Conservation (phyloP, 495 filamentous ascomycete species). For the Neurospora hispaniola region DNA sequence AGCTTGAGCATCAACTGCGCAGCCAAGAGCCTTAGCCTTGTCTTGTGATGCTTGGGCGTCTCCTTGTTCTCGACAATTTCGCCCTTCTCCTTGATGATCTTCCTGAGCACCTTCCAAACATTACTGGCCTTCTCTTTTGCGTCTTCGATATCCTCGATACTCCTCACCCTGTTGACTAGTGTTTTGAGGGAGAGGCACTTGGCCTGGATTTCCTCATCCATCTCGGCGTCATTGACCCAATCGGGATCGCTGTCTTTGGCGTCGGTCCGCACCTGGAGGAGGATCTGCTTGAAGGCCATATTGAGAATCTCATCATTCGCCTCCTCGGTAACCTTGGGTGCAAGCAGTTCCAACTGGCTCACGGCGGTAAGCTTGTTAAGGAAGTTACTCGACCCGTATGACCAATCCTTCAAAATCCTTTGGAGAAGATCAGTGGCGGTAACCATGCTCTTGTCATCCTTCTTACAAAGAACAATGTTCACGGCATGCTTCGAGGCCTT, state of each 20-base stretch:
- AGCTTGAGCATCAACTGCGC: constrained; percentile 78
- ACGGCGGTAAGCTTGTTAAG: constrained; percentile 76
- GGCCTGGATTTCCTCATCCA: constrained; percentile 72
- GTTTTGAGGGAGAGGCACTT: constrained; percentile 85
- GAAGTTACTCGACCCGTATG: constrained; percentile 63
- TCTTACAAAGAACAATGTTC: constrained; percentile 71
- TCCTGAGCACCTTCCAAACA: constrained; percentile 69
- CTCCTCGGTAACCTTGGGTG: constrained; percentile 60
- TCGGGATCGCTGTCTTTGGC: constrained; percentile 39
- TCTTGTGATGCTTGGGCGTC: constrained; percentile 63
- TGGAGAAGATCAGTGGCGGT: constrained; percentile 74
- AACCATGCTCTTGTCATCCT: constrained; percentile 69
- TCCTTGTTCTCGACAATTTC: constrained; percentile 64
- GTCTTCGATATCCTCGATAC: constrained; percentile 46
- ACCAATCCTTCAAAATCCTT: constrained; percentile 64
- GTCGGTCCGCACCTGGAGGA: constrained; percentile 55
- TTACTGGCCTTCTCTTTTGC: constrained; percentile 54
- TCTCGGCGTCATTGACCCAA: constrained; percentile 57
- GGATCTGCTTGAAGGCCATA: constrained; percentile 63
- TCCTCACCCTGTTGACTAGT: constrained; percentile 76
- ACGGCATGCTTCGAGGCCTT: constrained; percentile 88
- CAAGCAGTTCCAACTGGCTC: constrained; percentile 73
- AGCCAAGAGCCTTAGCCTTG: constrained; percentile 69
- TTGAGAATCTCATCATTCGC: constrained; percentile 65
- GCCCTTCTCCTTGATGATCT: constrained; percentile 60